Percentiles rank a stretch among this genome's conserved stretches.
Evolutionary conservation across 306 rosid species (phyloP).

Genomic region (Vicia faba): DNA sequence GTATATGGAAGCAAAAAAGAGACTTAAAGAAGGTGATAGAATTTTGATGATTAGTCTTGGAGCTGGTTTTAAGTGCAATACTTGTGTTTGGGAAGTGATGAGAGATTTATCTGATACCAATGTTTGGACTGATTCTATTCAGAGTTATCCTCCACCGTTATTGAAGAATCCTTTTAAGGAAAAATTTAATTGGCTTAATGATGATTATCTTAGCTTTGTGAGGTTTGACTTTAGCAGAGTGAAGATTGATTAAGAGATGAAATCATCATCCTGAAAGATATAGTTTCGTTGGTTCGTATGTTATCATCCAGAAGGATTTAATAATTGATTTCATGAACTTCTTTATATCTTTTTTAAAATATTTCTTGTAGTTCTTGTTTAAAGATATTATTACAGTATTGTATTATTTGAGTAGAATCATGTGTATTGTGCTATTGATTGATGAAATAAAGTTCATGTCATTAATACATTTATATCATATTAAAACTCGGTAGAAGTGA

Average conservation of each 20-base stretch:
- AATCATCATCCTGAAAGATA: neutral
- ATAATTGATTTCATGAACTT: too few species aligned
- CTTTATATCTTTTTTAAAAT: too few species aligned
- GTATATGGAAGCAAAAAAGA: constrained; percentile 91
- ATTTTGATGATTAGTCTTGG: constrained; percentile 87
- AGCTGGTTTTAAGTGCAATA: constrained; percentile 89
- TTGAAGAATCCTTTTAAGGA: constrained; percentile 59
- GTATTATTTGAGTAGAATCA: too few species aligned
- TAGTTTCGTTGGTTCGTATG: too few species aligned
- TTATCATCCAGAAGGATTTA: too few species aligned
- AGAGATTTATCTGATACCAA: constrained; percentile 60
- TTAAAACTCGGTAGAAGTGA: too few species aligned
- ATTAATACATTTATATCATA: too few species aligned
- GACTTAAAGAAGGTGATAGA: constrained; percentile 68
- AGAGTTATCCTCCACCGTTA: constrained; percentile 57
- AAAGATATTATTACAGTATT: too few species aligned
- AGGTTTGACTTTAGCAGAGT: constrained; percentile 48
- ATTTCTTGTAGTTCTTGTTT: too few species aligned
- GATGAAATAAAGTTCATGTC: too few species aligned
- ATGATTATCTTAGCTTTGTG: constrained; percentile 64
- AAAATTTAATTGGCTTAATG: constrained; percentile 74
- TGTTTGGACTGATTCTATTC: constrained; percentile 72
- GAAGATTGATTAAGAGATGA: neutral
- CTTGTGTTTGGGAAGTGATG: constrained; percentile 84
- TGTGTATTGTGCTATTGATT: too few species aligned